These are phyloP conservation scores for Phytophthora colocasiae DNA, from an alignment of 352 stramenopile genomes.

Conservation along the genomic window DNA sequence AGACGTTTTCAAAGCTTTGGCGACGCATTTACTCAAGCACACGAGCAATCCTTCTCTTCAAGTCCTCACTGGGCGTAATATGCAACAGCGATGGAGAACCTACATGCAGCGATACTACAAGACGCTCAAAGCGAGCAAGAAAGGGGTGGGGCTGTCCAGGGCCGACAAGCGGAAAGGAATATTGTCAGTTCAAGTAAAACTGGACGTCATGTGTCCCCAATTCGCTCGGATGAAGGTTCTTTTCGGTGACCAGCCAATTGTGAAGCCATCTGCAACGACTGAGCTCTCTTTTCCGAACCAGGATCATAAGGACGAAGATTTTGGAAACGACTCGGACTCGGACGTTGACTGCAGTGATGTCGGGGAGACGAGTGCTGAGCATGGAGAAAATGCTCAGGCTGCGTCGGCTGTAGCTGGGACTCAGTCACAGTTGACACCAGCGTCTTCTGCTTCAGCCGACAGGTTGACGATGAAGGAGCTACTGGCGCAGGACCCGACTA, in stretches of 20 bases:
- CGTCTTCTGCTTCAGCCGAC: too few relatives aligned
- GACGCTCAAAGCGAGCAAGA: constrained; percentile 1
- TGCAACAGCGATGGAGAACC: constrained; percentile 25
- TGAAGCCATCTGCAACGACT: neutral
- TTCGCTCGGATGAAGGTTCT: constrained; percentile 21
- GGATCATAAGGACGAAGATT: too few relatives aligned
- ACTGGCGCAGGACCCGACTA: too few relatives aligned
- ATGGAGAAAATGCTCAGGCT: too few relatives aligned
- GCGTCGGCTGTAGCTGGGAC: too few relatives aligned
- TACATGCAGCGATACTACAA: constrained; percentile 14
- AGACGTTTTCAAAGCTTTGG: constrained; percentile 8
- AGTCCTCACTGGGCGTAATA: constrained; percentile 1
- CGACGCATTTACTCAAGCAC: constrained; percentile 1
- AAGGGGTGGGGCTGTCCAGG: constrained; percentile 3
- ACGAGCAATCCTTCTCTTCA: constrained; percentile 4
- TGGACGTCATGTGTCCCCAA: constrained; percentile 16
- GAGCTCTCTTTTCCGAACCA: neutral
- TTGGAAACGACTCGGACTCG: neutral
- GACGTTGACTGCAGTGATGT: neutral
- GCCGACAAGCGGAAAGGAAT: constrained; percentile 11
- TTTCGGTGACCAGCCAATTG: constrained; percentile 12
- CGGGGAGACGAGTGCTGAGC: neutral
- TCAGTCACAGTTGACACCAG: too few relatives aligned
- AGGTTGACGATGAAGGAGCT: too few relatives aligned
- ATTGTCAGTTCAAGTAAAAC: constrained; percentile 14